phyloP scores from a whole-genome alignment of 2,329 filamentous ascomycete species.

The Ceratocystiopsis minuta region DNA sequence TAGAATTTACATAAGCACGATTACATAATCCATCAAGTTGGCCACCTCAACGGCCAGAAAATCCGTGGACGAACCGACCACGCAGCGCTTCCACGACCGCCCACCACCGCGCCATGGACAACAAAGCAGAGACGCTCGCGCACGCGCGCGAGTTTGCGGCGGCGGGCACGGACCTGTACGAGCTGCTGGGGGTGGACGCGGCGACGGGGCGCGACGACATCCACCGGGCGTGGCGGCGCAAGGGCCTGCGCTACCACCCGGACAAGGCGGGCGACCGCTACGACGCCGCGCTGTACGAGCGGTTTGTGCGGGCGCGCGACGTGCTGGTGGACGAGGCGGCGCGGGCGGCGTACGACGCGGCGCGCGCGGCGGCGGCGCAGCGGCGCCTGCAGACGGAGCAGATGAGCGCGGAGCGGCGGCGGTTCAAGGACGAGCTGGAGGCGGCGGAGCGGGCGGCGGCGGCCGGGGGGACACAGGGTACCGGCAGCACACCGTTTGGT shows the following conservation, averaged over 20 bases:
- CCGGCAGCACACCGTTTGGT: not conserved
- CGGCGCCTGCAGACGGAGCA: constrained; percentile 53
- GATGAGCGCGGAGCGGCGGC: constrained; percentile 53
- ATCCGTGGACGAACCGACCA: no score
- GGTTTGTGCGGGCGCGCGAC: constrained; percentile 72
- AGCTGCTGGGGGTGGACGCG: constrained; percentile 48
- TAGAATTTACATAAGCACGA: no score
- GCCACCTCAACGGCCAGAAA: no score
- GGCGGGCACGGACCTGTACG: constrained; percentile 57
- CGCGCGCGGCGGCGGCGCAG: constrained; percentile 51
- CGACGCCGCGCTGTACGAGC: constrained; percentile 68
- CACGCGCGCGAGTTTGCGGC: constrained; percentile 41
- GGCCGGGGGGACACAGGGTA: constrained; percentile 21
- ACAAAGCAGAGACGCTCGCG: constrained; percentile 29
- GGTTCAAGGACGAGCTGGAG: constrained; percentile 77
- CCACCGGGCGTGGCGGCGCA: constrained; percentile 66
- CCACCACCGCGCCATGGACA: constrained; percentile 4
- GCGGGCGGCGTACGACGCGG: constrained; percentile 61
- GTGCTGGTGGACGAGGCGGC: constrained; percentile 55
- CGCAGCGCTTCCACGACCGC: no score
- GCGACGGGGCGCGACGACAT: constrained; percentile 54
- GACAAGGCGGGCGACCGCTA: constrained; percentile 68
- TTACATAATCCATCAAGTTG: no score
- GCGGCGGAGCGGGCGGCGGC: constrained; percentile 57
- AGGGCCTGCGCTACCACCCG: constrained; percentile 70